Evolutionary conservation across 208 protist genomes (phyloP).

Genomic region (Leishmania arabica): DNA sequence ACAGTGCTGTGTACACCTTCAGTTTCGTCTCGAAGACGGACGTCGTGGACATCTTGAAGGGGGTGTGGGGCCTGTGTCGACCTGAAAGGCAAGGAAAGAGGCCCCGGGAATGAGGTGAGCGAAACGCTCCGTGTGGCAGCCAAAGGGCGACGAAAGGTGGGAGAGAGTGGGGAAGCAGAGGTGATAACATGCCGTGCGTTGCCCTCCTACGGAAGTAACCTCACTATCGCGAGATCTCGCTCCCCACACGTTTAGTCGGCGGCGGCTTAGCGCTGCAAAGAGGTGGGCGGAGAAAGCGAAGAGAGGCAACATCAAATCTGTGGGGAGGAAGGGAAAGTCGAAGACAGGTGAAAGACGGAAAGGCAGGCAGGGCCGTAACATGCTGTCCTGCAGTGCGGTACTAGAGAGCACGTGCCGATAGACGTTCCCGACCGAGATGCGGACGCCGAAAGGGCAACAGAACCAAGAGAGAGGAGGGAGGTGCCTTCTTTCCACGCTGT

Average conservation of each 20-base stretch:
- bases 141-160: neutral
- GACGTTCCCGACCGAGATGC: neutral
- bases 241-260: constrained; percentile 8
- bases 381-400: too few relatives aligned
- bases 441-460: neutral
- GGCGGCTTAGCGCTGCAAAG: neutral
- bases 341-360: neutral
- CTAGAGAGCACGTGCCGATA: neutral
- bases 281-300: neutral
- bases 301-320: neutral
- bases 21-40: neutral
- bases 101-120: neutral
- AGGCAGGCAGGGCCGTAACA: neutral
- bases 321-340: neutral
- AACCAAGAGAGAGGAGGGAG: neutral
- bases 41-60: neutral
- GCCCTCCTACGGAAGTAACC: neutral
- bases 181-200: neutral
- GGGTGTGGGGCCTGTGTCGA: neutral
- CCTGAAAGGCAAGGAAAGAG: neutral
- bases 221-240: neutral
- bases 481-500: neutral
- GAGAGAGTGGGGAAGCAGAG: neutral
- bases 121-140: neutral
- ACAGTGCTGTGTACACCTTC: neutral